Evolutionary conservation across 1,139 yeast species (phyloP), one percentile per base, ranked within the genome.

Genomic region (Saccharomyces hybrid): DNA sequence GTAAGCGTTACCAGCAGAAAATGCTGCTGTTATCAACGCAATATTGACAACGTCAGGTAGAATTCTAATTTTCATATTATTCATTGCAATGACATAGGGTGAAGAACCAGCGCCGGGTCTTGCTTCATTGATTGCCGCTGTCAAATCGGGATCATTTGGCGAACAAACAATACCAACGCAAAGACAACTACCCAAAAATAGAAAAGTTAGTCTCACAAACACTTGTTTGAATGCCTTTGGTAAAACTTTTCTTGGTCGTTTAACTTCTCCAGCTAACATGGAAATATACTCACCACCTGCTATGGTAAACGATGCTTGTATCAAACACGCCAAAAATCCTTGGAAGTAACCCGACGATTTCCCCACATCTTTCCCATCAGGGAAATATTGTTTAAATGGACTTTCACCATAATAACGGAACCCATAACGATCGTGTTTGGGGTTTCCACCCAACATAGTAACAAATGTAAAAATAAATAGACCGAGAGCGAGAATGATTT

Each of bases 381-480:
- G 74, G 51, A 75, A 71, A 62, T 77, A 81, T 59, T 77, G 79
- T 42, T 81, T 83, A 63, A 86, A 80, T 0, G 83, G 75, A 29
- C 79, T 78, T 47, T 77, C 68, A 13, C 66, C 61, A 88, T 91
- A 84, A 66, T 82, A 70, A 57, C 88, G 73, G 69, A 85, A 85
- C 0, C 90, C 90, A 67, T 79, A 83, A 1, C 79, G 81, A 65
- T 84, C 86, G 56, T 76, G 79, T 51, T 75, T 61, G 4, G 90
- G 90, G 67, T 87, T 87, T 20, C 95, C 96, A 23, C 96, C 96
- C 55, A 85, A 80, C 96, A 88, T 88, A 13, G 90, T 83, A 57
- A 88, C 66, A 58, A 88, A 81, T 0, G 93, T 85, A 72, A 86
- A 88, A 32, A 83, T 63, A 59, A 88, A 80, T 48, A 88, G 76